Evolutionary conservation across 2,329 filamentous ascomycete species (phyloP).

Genomic region (Sporothrix brunneoviolacea): DNA sequence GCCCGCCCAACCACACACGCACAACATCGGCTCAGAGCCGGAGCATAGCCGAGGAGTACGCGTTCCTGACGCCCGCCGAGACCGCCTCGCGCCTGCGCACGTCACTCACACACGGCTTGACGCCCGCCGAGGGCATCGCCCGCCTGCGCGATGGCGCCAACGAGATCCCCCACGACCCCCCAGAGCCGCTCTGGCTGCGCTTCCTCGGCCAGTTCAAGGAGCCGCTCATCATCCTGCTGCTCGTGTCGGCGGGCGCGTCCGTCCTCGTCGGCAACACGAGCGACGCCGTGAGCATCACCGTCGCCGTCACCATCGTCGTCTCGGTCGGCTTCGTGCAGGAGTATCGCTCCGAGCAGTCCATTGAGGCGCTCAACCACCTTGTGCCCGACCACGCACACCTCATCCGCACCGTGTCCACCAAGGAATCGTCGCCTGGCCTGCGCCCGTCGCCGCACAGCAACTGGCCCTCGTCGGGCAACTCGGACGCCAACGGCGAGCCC

Average conservation of each 20-base stretch:
- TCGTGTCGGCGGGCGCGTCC: conserved; percentile 82
- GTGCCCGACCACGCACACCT: conserved; percentile 94
- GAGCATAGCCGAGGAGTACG: conserved; percentile 54
- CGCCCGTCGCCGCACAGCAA: conserved; percentile 29
- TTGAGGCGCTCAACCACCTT: conserved; percentile 87
- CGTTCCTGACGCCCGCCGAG: conserved; percentile 67
- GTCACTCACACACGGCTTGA: conserved; percentile 75
- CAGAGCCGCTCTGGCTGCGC: conserved; percentile 89
- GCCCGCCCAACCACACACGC: conserved; percentile 18
- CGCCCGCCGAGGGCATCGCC: conserved; percentile 71
- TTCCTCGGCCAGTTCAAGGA: conserved; percentile 97
- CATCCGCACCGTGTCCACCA: conserved; percentile 54
- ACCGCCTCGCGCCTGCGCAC: conserved; percentile 71
- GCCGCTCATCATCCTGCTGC: conserved; percentile 83
- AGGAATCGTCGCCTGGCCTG: conserved; percentile 25
- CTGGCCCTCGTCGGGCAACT: conserved; percentile 37
- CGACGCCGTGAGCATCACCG: conserved; percentile 90
- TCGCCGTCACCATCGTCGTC: conserved; percentile 95
- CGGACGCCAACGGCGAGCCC: conserved; percentile 18
- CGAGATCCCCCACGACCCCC: conserved; percentile 87
- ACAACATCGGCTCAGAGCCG: conserved; percentile 26
- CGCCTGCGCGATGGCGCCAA: conserved; percentile 80
- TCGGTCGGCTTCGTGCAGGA: conserved; percentile 95
- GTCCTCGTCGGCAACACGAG: conserved; percentile 89
- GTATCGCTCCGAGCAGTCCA: conserved; percentile 93